Percentiles rank a stretch among this genome's conserved stretches.
These are phyloP conservation scores for Pseudomassariella vexata DNA, from an alignment of 2,329 filamentous ascomycete species.

Conservation along the genomic window DNA sequence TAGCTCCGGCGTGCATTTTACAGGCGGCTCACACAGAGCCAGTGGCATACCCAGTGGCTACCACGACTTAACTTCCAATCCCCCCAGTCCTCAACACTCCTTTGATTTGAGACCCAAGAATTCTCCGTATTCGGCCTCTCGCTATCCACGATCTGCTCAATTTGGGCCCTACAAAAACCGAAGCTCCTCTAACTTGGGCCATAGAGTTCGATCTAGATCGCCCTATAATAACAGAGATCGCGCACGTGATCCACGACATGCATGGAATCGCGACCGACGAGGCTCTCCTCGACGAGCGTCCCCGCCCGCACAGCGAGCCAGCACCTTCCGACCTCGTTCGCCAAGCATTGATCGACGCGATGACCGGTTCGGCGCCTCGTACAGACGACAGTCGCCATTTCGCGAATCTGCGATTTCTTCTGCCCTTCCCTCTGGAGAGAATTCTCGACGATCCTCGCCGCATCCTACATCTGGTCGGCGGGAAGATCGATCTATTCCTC, in stretches of 20 bases:
- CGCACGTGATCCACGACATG: conserved; percentile 14
- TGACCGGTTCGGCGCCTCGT: conserved; percentile 30
- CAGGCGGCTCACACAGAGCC: too few relatives aligned
- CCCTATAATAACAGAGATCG: conserved; percentile 45
- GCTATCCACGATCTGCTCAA: too few relatives aligned
- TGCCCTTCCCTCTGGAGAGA: conserved; percentile 41
- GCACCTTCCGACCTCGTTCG: conserved; percentile 47
- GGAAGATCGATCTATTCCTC: conserved; percentile 40
- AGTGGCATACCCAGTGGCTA: too few relatives aligned
- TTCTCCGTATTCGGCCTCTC: too few relatives aligned
- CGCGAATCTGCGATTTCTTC: conserved; percentile 45
- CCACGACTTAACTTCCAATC: too few relatives aligned
- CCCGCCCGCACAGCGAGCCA: conserved; percentile 31
- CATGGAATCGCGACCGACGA: conserved; percentile 15
- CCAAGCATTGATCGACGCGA: conserved; percentile 45
- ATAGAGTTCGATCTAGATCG: conserved; percentile 49
- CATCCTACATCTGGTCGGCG: conserved; percentile 39
- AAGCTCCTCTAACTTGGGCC: conserved; percentile 5
- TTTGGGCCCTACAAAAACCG: too few relatives aligned
- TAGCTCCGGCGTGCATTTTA: too few relatives aligned
- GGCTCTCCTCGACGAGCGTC: conserved; percentile 29
- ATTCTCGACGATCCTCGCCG: conserved; percentile 49
- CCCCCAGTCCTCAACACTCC: too few relatives aligned
- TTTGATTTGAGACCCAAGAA: too few relatives aligned
- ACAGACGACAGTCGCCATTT: conserved; percentile 41